Conservation (phyloP, 2,329 filamentous ascomycete genomes). For the Clonostachys rhizophaga region DNA sequence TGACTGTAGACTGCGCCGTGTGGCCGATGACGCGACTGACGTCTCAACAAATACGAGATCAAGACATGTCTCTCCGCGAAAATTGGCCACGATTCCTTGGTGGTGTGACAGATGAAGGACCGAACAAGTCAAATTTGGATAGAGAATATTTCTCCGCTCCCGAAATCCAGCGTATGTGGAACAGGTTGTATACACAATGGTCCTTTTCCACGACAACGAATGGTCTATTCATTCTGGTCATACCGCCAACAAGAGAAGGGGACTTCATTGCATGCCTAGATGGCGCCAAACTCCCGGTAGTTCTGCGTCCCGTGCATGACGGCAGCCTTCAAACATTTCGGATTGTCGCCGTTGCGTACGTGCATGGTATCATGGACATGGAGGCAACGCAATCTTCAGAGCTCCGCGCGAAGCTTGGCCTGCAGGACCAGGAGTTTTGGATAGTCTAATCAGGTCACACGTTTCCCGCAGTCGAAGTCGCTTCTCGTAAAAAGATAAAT, state of each 20-base stretch:
- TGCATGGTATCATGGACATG: background rate
- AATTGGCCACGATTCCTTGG: background rate
- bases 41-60: background rate
- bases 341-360: background rate
- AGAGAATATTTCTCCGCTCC: too few relatives aligned
- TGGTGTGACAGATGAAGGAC: too few relatives aligned
- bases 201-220: background rate
- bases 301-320: background rate
- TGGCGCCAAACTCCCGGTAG: background rate
- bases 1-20: background rate
- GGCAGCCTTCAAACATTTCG: background rate
- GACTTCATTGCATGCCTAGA: background rate
- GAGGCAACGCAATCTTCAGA: background rate
- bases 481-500: too few relatives aligned
- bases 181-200: background rate
- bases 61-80: background rate
- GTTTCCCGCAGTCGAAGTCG: too few relatives aligned
- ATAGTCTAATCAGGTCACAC: background rate
- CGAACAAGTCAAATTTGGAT: too few relatives aligned
- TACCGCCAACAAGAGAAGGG: background rate
- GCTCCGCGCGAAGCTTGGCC: background rate
- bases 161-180: background rate
- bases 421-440: background rate
- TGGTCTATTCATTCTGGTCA: background rate
- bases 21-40: background rate